A percentile compares a stretch with the other conserved stretches of the same genome.
phyloP scores from a whole-genome alignment of 2,329 filamentous ascomycete species.

The Meredithiella fracta region DNA sequence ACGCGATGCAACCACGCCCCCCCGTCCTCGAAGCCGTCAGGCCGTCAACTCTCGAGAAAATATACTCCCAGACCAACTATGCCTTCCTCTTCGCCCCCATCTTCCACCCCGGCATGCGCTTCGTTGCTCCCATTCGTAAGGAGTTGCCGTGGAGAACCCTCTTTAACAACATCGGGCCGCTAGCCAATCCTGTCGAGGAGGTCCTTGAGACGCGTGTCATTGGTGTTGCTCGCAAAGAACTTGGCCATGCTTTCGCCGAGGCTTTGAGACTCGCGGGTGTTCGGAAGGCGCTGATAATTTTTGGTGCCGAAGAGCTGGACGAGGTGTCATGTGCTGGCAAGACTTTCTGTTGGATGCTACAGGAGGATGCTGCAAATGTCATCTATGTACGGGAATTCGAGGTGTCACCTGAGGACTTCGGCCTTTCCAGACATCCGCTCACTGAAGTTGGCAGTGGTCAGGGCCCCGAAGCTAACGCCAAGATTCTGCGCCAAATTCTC shows the following conservation, averaged over 20 bases:
- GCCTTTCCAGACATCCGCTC: slow-evolving; percentile 57
- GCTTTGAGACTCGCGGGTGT: slow-evolving; percentile 61
- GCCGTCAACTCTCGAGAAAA: slow-evolving; percentile 49
- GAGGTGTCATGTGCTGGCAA: slow-evolving; percentile 83
- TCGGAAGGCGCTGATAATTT: slow-evolving; percentile 76
- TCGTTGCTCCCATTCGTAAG: slow-evolving; percentile 69
- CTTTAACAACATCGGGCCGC: slow-evolving; percentile 88
- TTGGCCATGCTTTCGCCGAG: slow-evolving; percentile 79
- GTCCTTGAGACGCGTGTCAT: slow-evolving; percentile 76
- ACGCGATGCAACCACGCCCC: slow-evolving; percentile 52
- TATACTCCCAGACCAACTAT: slow-evolving; percentile 76
- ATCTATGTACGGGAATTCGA: slow-evolving; percentile 58
- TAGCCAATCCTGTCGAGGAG: slow-evolving; percentile 79
- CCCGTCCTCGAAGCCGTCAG: slow-evolving; percentile 61
- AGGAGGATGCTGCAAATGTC: slow-evolving; percentile 23
- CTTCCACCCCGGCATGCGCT: slow-evolving; percentile 89
- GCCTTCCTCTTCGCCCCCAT: slow-evolving; percentile 90
- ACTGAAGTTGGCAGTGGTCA: slow-evolving; percentile 68
- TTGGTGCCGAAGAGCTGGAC: slow-evolving; percentile 86
- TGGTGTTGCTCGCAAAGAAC: slow-evolving; percentile 75
- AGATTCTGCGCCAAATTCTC: slow-evolving; percentile 63
- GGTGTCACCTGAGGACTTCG: slow-evolving; percentile 73
- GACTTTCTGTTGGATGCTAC: slow-evolving; percentile 76
- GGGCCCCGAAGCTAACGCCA: slow-evolving; percentile 72
- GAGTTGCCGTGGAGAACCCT: slow-evolving; percentile 90